A percentile compares a stretch with the other conserved stretches of the same genome.
phyloP scores from a whole-genome alignment of 75 land plant genomes.

The Selaginella tamariscina region DNA sequence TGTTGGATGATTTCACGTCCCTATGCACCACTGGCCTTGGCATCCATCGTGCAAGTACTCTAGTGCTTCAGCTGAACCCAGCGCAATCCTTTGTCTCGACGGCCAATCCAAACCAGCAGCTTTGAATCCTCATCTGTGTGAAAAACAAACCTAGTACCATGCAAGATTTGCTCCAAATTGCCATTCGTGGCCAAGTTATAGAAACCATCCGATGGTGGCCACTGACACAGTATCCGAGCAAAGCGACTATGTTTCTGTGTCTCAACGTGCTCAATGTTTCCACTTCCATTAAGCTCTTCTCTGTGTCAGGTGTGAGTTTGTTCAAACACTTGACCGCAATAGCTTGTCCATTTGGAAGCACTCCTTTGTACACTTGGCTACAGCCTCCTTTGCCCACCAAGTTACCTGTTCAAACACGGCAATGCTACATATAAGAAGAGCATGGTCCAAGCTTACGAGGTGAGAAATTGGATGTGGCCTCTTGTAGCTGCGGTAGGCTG shows the following conservation, averaged over 20 bases:
- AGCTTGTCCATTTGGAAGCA: slow-evolving; percentile 47
- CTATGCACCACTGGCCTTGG: slow-evolving; percentile 41
- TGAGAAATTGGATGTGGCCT: background rate
- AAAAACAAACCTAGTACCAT: slow-evolving; percentile 36
- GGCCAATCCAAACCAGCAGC: slow-evolving; percentile 40
- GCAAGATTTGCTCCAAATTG: slow-evolving; percentile 81
- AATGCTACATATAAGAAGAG: background rate
- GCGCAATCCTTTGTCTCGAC: slow-evolving; percentile 63
- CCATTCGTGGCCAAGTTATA: slow-evolving; percentile 72
- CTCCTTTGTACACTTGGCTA: slow-evolving; percentile 68
- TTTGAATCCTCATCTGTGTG: slow-evolving; percentile 24
- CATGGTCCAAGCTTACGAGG: background rate
- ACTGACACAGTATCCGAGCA: slow-evolving; percentile 70
- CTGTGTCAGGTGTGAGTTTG: slow-evolving; percentile 40
- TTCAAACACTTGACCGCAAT: slow-evolving; percentile 75
- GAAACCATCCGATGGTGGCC: slow-evolving; percentile 38
- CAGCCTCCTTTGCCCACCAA: slow-evolving; percentile 86
- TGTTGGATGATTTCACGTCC: slow-evolving; percentile 62
- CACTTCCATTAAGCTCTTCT: slow-evolving; percentile 59
- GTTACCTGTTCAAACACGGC: slow-evolving; percentile 32
- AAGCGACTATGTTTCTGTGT: slow-evolving; percentile 52
- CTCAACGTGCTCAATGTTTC: slow-evolving; percentile 55
- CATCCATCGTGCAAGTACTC: slow-evolving; percentile 42
- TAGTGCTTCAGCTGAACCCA: slow-evolving; percentile 33
- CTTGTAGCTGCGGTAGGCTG: background rate